These are phyloP conservation scores for Pythium apleroticum DNA, from an alignment of 352 stramenopile species.

Conservation along the genomic window DNA sequence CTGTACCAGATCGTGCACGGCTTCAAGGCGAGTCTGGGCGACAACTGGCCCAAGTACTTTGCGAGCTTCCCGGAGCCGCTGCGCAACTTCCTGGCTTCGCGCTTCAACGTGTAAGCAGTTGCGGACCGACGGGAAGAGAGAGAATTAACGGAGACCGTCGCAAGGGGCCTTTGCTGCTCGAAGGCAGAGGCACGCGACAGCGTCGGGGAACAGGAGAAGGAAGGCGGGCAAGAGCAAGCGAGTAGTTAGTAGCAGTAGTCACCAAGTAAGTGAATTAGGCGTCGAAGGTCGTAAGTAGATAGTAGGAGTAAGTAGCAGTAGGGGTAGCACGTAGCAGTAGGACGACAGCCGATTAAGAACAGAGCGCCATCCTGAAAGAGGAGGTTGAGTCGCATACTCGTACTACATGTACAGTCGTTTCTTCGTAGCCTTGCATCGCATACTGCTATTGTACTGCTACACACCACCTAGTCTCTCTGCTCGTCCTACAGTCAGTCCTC, in stretches of 20 bases:
- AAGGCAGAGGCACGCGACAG: slow-evolving; percentile 19
- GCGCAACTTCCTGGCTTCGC: slow-evolving; percentile 74
- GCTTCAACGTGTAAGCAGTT: slow-evolving; percentile 74
- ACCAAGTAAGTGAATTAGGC: slow-evolving; percentile 26
- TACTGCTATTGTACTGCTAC: not conserved
- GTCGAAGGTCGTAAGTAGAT: slow-evolving; percentile 30
- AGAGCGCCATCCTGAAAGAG: not conserved
- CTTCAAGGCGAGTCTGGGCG: slow-evolving; percentile 86
- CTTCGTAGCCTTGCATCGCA: no score
- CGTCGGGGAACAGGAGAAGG: slow-evolving; percentile 4
- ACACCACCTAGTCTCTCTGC: not conserved
- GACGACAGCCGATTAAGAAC: slow-evolving; percentile 17
- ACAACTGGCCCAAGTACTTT: slow-evolving; percentile 88
- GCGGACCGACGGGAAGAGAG: not conserved
- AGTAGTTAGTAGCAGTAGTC: slow-evolving; percentile 29
- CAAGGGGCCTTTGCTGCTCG: slow-evolving; percentile 16
- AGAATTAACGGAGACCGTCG: not conserved
- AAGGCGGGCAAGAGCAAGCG: not conserved
- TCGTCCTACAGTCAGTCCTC: not conserved
- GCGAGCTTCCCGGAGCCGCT: slow-evolving; percentile 79
- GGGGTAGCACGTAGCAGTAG: slow-evolving; percentile 38
- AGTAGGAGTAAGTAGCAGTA: slow-evolving; percentile 51
- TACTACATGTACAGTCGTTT: not conserved
- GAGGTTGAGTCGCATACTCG: not conserved
- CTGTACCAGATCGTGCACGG: slow-evolving; percentile 87